Evolutionary conservation across 2,329 filamentous ascomycete genomes (phyloP).

Genomic region (Fusarium torreyae): DNA sequence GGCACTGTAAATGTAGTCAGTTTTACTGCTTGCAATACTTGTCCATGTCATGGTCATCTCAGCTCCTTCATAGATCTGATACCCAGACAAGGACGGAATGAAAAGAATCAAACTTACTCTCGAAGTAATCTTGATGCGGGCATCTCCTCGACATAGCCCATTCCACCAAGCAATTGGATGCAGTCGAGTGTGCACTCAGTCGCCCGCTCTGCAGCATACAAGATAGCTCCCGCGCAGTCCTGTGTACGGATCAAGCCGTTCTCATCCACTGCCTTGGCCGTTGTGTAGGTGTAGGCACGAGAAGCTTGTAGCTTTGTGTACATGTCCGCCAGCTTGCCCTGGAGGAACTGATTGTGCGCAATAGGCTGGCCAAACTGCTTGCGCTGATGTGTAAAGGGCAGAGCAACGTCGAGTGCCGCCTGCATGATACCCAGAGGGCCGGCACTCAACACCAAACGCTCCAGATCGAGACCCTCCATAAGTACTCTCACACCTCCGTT

Average conservation of each 20-base stretch:
- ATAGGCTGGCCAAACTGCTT: constrained; percentile 91
- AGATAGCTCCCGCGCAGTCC: constrained; percentile 93
- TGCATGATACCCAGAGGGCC: constrained; percentile 97
- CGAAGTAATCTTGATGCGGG: constrained; percentile 87
- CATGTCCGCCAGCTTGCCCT: constrained; percentile 96
- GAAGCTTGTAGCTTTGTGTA: constrained; percentile 92
- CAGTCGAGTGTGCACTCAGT: constrained; percentile 90
- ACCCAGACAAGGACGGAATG: not conserved
- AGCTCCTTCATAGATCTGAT: constrained; percentile 2
- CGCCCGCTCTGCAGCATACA: constrained; percentile 92
- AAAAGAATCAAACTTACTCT: constrained; percentile 62
- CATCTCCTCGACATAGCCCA: constrained; percentile 97
- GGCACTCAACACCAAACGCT: constrained; percentile 90
- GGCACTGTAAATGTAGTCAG: constrained; percentile 60
- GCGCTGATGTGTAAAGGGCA: constrained; percentile 91
- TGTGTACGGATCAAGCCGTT: constrained; percentile 81
- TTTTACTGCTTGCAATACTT: constrained; percentile 51
- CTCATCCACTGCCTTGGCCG: constrained; percentile 86
- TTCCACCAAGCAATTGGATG: constrained; percentile 93
- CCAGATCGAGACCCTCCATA: constrained; percentile 96
- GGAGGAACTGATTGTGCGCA: constrained; percentile 92
- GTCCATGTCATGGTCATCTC: not conserved
- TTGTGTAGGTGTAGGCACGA: constrained; percentile 88
- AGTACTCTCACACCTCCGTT: constrained; percentile 90
- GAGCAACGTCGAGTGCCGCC: constrained; percentile 84